These are phyloP conservation scores for Euphorbia celastroides DNA, from an alignment of 441 rosid species.

Conservation along the genomic window DNA sequence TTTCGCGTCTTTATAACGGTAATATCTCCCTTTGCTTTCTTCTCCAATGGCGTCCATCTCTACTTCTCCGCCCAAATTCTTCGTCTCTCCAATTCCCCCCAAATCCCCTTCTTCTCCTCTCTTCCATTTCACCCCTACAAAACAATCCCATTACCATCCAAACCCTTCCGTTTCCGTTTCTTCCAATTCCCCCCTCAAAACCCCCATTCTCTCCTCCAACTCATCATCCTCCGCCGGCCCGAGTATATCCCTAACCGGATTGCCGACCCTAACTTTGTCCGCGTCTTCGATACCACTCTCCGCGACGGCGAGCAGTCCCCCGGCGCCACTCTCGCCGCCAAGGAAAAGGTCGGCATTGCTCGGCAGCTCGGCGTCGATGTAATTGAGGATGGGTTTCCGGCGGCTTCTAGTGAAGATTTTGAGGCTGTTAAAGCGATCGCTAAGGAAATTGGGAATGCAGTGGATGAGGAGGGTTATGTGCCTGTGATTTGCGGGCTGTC, in stretches of 20 bases:
- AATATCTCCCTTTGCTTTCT: background rate
- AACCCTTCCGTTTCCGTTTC: constrained; percentile 4
- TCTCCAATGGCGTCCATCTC: constrained; percentile 17
- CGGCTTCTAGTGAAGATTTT: constrained; percentile 77
- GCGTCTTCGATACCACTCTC: constrained; percentile 88
- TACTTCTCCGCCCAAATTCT: constrained; percentile 5
- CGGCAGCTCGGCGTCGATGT: constrained; percentile 86
- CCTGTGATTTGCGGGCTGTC: constrained; percentile 91
- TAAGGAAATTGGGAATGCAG: constrained; percentile 53
- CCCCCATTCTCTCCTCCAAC: constrained; percentile 27
- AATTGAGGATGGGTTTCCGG: constrained; percentile 89
- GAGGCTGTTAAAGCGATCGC: constrained; percentile 77
- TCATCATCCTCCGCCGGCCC: constrained; percentile 3
- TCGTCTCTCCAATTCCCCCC: constrained; percentile 6
- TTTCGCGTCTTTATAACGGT: background rate
- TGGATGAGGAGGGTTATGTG: constrained; percentile 54
- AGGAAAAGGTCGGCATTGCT: constrained; percentile 78
- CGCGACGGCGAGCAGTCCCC: constrained; percentile 98
- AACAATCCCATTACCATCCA: constrained; percentile 1
- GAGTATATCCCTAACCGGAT: constrained; percentile 63
- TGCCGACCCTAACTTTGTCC: constrained; percentile 64
- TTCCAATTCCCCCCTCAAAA: constrained; percentile 19
- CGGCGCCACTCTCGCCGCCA: constrained; percentile 78
- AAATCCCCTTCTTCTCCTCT: constrained; percentile 16
- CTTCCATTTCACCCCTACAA: constrained; percentile 12